Conservation (phyloP, 495 filamentous ascomycete species). For the Xylaria castorea region DNA sequence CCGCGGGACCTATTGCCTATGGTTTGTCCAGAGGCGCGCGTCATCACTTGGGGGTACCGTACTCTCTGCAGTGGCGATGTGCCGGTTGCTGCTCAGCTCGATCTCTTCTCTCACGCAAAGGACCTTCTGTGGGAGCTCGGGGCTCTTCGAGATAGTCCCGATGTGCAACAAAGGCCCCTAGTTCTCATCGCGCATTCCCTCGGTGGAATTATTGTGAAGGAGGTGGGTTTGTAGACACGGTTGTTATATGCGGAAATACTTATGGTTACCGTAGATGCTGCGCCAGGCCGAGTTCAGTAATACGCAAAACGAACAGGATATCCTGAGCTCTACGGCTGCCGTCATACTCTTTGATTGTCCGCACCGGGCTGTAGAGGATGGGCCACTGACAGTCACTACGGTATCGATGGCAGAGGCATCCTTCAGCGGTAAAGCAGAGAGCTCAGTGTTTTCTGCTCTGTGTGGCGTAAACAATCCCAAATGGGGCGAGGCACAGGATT, state of each 20-base stretch:
- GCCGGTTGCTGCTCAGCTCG: conserved; percentile 39
- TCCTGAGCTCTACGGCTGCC: conserved; percentile 40
- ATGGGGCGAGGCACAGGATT: conserved; percentile 18
- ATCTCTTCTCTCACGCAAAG: conserved; percentile 43
- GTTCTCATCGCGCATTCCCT: conserved; percentile 47
- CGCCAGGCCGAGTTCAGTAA: conserved; percentile 40
- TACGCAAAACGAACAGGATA: conserved; percentile 30
- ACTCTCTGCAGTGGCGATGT: conserved; percentile 38
- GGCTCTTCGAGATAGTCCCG: conserved; percentile 26
- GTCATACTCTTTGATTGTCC: conserved; percentile 46
- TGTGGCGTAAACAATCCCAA: conserved; percentile 37
- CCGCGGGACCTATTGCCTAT: conserved; percentile 44
- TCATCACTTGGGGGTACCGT: conserved; percentile 49
- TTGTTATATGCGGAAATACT: conserved; percentile 1
- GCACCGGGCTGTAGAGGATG: conserved; percentile 42
- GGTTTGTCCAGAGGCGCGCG: conserved; percentile 43
- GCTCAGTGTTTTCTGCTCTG: conserved; percentile 39
- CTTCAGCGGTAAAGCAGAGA: conserved; percentile 34
- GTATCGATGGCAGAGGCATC: conserved; percentile 44
- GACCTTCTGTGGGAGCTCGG: conserved; percentile 43
- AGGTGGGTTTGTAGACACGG: conserved; percentile 32
- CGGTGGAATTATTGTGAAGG: conserved; percentile 48
- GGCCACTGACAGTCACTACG: conserved; percentile 38
- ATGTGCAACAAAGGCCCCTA: conserved; percentile 32
- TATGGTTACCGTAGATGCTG: conserved; percentile 34